Conservation (phyloP, 1,139 yeast species). For the Spathaspora sp. region DNA sequence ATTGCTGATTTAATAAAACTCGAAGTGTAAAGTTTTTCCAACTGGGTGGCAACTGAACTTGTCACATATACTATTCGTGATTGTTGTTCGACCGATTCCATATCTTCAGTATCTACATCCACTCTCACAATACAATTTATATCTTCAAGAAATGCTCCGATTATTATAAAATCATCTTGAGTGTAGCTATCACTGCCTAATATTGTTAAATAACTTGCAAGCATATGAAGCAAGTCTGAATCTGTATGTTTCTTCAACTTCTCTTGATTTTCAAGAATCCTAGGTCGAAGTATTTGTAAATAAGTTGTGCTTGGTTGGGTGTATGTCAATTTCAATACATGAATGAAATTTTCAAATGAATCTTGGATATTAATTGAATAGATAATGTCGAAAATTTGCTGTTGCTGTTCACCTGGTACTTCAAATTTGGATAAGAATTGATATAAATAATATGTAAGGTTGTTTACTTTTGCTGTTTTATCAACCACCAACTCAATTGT, state of each 20-base stretch:
- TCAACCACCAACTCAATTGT: neutral
- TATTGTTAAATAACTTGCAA: constrained; percentile 20
- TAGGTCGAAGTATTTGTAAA: constrained; percentile 5
- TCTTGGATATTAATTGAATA: constrained; percentile 4
- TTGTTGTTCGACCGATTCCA: constrained; percentile 12
- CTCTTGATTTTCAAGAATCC: neutral
- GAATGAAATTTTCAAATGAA: constrained; percentile 6
- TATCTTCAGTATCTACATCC: constrained; percentile 16
- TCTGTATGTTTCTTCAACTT: neutral
- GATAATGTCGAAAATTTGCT: constrained; percentile 5
- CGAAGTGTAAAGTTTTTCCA: constrained; percentile 19
- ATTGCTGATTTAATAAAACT: constrained; percentile 25
- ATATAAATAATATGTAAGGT: constrained; percentile 2
- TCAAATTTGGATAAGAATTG: constrained; percentile 4
- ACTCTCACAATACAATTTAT: constrained; percentile 20
- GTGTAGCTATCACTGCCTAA: constrained; percentile 19
- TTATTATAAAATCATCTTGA: constrained; percentile 20
- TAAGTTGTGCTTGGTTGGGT: neutral
- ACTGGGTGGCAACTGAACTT: constrained; percentile 1
- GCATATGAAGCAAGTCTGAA: constrained; percentile 14
- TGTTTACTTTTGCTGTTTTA: neutral
- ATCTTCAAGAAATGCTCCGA: constrained; percentile 23
- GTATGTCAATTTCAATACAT: constrained; percentile 7
- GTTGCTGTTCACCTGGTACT: neutral
- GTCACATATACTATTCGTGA: constrained; percentile 2